Conservation (phyloP, 768 basidiomycete species). For the Candolleomyces aberdarensis region DNA sequence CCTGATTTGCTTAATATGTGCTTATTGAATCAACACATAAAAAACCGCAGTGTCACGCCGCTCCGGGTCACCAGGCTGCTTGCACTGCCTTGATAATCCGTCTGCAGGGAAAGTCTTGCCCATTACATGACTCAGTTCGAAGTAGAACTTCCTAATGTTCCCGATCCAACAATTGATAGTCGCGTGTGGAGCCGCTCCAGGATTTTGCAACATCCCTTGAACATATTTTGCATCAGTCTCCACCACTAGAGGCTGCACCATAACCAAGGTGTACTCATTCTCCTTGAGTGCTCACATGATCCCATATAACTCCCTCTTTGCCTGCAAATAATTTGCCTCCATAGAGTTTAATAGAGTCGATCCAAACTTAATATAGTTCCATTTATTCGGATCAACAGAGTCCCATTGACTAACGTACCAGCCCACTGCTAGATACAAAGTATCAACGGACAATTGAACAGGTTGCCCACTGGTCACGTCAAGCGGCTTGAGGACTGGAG, state of each 20-base stretch:
- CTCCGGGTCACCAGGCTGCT: background rate
- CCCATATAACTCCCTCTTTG: conserved; percentile 1
- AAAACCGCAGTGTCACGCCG: no score
- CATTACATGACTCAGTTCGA: conserved; percentile 8
- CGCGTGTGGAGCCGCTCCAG: conserved; percentile 26
- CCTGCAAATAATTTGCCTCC: conserved; percentile 25
- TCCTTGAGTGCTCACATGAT: conserved; percentile 1
- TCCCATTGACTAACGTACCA: conserved; percentile 30
- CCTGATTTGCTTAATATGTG: no score
- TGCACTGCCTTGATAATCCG: conserved; percentile 13
- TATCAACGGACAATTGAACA: conserved; percentile 36
- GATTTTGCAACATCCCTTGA: conserved; percentile 28
- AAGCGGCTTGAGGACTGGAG: conserved; percentile 24
- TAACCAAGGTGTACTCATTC: background rate
- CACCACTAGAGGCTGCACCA: background rate
- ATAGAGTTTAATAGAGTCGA: background rate
- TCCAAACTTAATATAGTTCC: conserved; percentile 20
- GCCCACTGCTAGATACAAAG: conserved; percentile 30
- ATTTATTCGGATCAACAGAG: conserved; percentile 7
- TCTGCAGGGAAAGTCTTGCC: conserved; percentile 15
- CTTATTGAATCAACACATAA: no score
- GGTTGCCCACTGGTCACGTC: conserved; percentile 24
- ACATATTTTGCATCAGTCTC: conserved; percentile 10
- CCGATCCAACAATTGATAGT: conserved; percentile 28
- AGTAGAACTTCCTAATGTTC: conserved; percentile 16